Evolutionary conservation across 495 filamentous ascomycete genomes (phyloP).

Genomic region (Trichoderma virens): DNA sequence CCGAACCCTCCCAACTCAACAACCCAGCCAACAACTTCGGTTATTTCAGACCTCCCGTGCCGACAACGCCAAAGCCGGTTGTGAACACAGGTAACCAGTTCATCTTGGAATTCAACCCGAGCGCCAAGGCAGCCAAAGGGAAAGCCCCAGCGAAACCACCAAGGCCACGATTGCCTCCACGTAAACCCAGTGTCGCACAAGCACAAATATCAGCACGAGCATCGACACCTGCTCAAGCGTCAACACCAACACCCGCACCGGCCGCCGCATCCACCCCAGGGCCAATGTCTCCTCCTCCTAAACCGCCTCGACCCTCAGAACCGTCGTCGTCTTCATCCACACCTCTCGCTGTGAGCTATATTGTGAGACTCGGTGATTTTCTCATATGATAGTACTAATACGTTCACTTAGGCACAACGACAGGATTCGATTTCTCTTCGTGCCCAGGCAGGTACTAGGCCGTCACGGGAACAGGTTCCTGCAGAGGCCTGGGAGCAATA

Average conservation of each 20-base stretch:
- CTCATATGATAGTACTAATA: background rate
- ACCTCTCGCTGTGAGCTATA: background rate
- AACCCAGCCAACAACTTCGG: background rate
- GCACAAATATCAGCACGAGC: background rate
- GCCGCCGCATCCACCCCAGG: background rate
- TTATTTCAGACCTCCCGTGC: conserved; percentile 11
- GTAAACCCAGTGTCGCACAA: background rate
- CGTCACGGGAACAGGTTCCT: conserved; percentile 14
- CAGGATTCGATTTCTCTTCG: conserved; percentile 1
- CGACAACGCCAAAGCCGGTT: conserved; percentile 8
- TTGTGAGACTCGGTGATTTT: background rate
- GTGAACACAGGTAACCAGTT: conserved; percentile 8
- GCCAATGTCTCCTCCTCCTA: conserved; percentile 2
- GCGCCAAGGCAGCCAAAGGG: conserved; percentile 4
- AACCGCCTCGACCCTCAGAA: conserved; percentile 4
- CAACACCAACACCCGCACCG: background rate
- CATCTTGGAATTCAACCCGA: conserved; percentile 9
- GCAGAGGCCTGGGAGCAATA: conserved; percentile 26
- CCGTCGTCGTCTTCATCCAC: background rate
- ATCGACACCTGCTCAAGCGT: background rate
- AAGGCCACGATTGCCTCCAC: conserved; percentile 7
- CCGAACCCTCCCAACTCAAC: background rate
- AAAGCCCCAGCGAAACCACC: conserved; percentile 7
- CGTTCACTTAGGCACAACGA: background rate
- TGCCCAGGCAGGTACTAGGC: conserved; percentile 6